Evolutionary conservation across 257 asterid genomes (phyloP).

Genomic region (Salvia miltiorrhiza): DNA sequence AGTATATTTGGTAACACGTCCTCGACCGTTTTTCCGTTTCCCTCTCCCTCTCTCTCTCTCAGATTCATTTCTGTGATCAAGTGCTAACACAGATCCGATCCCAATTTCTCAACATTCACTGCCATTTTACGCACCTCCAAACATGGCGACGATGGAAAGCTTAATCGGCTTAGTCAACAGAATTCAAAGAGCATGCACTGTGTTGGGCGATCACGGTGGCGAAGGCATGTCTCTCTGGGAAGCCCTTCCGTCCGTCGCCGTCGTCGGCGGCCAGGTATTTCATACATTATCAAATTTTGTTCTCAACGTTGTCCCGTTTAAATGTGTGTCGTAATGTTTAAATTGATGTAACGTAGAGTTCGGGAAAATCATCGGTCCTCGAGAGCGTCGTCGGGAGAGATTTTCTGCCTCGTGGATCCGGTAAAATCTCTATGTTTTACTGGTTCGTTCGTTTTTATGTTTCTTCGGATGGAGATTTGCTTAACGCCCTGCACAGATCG

Average conservation of each 20-base stretch:
- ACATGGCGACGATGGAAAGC: constrained; percentile 93
- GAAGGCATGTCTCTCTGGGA: constrained; percentile 98
- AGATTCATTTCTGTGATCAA: constrained; percentile 6
- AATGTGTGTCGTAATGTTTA: neutral
- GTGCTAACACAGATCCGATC: constrained; percentile 21
- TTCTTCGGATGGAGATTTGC: constrained; percentile 11
- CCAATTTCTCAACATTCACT: constrained; percentile 19
- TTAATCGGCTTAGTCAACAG: constrained; percentile 88
- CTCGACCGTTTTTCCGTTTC: constrained; percentile 23
- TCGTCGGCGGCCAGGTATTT: constrained; percentile 96
- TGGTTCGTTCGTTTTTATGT: neutral
- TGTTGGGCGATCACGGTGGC: constrained; percentile 98
- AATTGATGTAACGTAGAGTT: constrained; percentile 56
- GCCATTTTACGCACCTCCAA: constrained; percentile 17
- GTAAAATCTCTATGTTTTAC: constrained; percentile 25
- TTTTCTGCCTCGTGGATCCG: constrained; percentile 98
- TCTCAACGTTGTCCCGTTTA: neutral
- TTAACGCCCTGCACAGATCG: neutral
- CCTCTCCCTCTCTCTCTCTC: constrained; percentile 8
- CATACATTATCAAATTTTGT: neutral
- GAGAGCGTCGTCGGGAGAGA: constrained; percentile 98
- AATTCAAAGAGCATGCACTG: constrained; percentile 96
- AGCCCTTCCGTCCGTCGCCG: constrained; percentile 99
- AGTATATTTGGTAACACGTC: too few relatives aligned
- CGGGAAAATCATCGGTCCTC: constrained; percentile 94